Conservation (phyloP, 345 rosid genomes). For the Acer yangbiense region DNA sequence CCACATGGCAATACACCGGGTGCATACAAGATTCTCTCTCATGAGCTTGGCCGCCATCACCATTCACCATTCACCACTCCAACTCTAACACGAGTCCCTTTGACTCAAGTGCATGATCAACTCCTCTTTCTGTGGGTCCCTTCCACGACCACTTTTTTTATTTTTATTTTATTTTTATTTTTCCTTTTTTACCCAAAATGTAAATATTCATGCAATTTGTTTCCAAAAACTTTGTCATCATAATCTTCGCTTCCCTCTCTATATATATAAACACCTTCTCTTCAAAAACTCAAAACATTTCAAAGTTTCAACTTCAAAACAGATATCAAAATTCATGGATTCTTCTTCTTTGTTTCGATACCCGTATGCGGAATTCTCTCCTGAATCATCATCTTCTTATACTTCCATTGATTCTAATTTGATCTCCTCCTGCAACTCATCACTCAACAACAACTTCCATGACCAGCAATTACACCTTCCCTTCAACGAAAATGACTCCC, state of each 20-base stretch:
- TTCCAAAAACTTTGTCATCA: not conserved
- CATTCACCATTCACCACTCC: not conserved
- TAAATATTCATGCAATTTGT: constrained; percentile 24
- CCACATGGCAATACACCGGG: too few relatives aligned
- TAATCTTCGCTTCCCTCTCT: constrained; percentile 9
- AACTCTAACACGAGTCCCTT: constrained; percentile 17
- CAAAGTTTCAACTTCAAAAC: not conserved
- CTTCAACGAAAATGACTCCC: constrained; percentile 59
- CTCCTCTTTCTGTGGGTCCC: constrained; percentile 21
- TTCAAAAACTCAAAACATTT: not conserved
- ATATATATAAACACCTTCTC: constrained; percentile 27
- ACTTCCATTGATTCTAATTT: constrained; percentile 23
- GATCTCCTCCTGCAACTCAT: constrained; percentile 3
- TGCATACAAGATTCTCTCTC: too few relatives aligned
- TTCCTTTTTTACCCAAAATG: constrained; percentile 14
- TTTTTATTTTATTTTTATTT: too few relatives aligned
- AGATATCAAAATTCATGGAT: constrained; percentile 32
- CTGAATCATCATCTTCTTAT: constrained; percentile 33
- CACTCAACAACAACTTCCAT: not conserved
- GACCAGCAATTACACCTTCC: constrained; percentile 39
- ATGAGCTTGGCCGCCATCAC: constrained; percentile 41
- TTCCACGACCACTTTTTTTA: constrained; percentile 23
- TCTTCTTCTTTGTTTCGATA: constrained; percentile 32
- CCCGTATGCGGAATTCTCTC: constrained; percentile 31
- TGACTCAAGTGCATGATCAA: constrained; percentile 57